Evolutionary conservation across 1,139 yeast species (phyloP).

Genomic region (Taphrina betulina): DNA sequence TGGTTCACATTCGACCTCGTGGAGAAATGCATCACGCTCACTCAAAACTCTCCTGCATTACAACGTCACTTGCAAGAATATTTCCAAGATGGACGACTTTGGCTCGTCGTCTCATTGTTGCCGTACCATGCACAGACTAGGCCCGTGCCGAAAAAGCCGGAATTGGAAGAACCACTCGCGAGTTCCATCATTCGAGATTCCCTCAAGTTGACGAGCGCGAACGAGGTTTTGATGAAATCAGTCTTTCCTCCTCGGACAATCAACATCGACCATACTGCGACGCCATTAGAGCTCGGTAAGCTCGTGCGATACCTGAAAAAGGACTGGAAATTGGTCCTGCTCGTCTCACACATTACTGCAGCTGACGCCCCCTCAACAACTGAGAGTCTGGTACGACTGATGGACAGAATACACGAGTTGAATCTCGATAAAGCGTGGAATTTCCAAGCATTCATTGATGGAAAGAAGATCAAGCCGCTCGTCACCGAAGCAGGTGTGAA

Average conservation of each 20-base stretch:
- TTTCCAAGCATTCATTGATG: constrained; percentile 13
- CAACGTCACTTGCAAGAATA: constrained; percentile 6
- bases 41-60: background rate
- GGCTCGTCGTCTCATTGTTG: constrained; percentile 15
- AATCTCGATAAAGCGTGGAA: constrained; percentile 9
- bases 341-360: background rate
- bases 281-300: constrained; percentile 7
- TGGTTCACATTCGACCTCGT: constrained; percentile 3
- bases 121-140: constrained; percentile 10
- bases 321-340: constrained; percentile 21
- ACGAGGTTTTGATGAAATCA: constrained; percentile 6
- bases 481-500: background rate
- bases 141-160: constrained; percentile 12
- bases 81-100: constrained; percentile 8
- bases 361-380: background rate
- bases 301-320: constrained; percentile 7
- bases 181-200: constrained; percentile 21
- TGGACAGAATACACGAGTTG: constrained; percentile 4
- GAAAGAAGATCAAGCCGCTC: constrained; percentile 20
- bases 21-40: constrained; percentile 3
- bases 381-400: constrained; percentile 1
- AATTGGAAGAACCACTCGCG: constrained; percentile 13
- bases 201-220: constrained; percentile 22
- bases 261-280: background rate
- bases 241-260: constrained; percentile 15